Evolutionary conservation across 148 eudicot species (phyloP).

Genomic region (Euryodendron excelsum): DNA sequence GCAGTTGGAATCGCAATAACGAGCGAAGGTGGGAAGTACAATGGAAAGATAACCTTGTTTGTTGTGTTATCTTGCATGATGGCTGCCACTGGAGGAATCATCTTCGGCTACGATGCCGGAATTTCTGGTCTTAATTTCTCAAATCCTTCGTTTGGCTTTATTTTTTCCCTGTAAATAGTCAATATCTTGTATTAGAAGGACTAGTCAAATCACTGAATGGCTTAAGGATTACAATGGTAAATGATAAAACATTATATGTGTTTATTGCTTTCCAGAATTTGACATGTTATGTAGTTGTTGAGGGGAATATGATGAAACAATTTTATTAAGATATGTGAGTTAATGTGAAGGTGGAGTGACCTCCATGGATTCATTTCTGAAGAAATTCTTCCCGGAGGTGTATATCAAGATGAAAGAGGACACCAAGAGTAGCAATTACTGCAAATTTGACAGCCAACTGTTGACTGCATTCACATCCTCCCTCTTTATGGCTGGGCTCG

Average conservation of each 20-base stretch:
- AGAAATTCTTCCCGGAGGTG: conserved; percentile 1
- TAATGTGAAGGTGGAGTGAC: not conserved
- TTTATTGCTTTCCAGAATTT: not conserved
- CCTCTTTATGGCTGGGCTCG: not conserved
- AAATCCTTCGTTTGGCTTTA: not conserved
- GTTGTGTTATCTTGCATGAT: conserved; percentile 22
- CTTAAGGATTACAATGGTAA: too few relatives aligned
- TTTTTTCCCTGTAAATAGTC: too few relatives aligned
- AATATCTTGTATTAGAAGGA: too few relatives aligned
- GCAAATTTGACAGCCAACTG: not conserved
- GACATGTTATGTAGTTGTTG: too few relatives aligned
- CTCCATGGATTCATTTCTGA: not conserved
- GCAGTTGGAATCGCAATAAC: not conserved
- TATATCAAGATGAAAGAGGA: not conserved
- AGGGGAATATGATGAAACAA: too few relatives aligned
- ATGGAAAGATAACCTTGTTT: not conserved
- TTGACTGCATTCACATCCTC: not conserved
- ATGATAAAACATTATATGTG: too few relatives aligned
- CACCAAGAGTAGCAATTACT: not conserved
- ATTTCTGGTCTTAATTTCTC: conserved; percentile 26
- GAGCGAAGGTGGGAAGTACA: not conserved
- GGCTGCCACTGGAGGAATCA: conserved; percentile 31
- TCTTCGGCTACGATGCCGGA: conserved; percentile 39
- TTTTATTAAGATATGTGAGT: not conserved
- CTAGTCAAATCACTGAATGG: too few relatives aligned